Percentiles rank a stretch among this genome's conserved stretches.
Conservation (phyloP, 768 basidiomycete genomes). For the Dictyophora rubrovolvata region DNA sequence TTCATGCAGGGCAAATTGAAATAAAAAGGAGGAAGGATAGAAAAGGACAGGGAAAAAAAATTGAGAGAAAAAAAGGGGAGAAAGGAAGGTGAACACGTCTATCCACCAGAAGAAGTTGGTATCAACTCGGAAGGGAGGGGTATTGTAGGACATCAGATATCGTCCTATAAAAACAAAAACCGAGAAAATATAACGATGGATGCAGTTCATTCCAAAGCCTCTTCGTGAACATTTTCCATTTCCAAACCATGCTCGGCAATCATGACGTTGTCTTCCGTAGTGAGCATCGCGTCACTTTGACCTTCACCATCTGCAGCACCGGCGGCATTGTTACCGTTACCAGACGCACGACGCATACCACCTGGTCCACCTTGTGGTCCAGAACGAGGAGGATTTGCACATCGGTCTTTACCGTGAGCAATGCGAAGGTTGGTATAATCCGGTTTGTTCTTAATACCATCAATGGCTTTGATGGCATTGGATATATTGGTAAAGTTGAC, state of each 20-base stretch:
- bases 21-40: neutral
- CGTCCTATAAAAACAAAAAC: conserved; percentile 5
- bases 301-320: conserved; percentile 47
- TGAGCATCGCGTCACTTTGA: conserved; percentile 27
- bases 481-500: conserved; percentile 93
- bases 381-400: conserved; percentile 84
- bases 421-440: conserved; percentile 87
- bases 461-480: conserved; percentile 97
- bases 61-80: too few species aligned
- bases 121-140: neutral
- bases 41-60: neutral
- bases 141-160: neutral
- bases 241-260: neutral
- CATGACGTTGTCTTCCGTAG: conserved; percentile 6
- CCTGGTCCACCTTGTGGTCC: conserved; percentile 24
- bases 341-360: conserved; percentile 7
- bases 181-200: neutral
- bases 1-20: neutral
- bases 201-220: conserved; percentile 2
- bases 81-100: too few species aligned
- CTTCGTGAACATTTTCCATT: conserved; percentile 3
- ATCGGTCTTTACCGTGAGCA: conserved; percentile 91
- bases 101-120: neutral
- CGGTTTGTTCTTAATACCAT: conserved; percentile 82
- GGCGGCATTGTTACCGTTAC: conserved; percentile 41